These are phyloP conservation scores for Paraconiothyrium brasiliense DNA, from an alignment of 2,329 filamentous ascomycete species.

Conservation along the genomic window DNA sequence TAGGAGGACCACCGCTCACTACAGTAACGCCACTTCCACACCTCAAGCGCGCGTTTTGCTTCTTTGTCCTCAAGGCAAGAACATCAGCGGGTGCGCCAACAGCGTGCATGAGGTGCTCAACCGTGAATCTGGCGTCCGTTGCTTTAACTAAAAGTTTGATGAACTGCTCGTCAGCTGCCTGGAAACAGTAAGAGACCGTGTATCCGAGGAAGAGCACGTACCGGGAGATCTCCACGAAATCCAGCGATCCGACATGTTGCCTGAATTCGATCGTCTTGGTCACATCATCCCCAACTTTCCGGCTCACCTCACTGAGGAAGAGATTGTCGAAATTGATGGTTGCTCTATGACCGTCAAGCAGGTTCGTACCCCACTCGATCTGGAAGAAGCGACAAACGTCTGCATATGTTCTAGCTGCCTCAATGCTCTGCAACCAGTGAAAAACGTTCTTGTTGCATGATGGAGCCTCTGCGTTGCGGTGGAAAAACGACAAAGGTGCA, in stretches of 20 bases:
- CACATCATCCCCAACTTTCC: not conserved
- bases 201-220: not conserved
- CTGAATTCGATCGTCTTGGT: constrained; percentile 1
- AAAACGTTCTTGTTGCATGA: not conserved
- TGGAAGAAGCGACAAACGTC: not conserved
- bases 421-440: not conserved
- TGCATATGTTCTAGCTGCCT: not conserved
- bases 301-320: not conserved
- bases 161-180: not conserved
- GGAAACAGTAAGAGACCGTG: not conserved
- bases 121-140: not conserved
- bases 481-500: not conserved
- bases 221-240: not conserved
- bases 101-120: not conserved
- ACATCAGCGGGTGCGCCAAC: not conserved
- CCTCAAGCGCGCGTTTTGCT: not conserved
- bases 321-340: constrained; percentile 6
- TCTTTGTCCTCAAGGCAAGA: not conserved
- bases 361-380: not conserved
- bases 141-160: not conserved
- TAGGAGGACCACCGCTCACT: not conserved
- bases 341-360: not conserved
- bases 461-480: not conserved
- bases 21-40: not conserved
- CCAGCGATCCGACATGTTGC: not conserved